Percentiles rank a stretch among this genome's conserved stretches.
Conservation (phyloP, 2,329 filamentous ascomycete species). For the Sclerotinia glacialis region DNA sequence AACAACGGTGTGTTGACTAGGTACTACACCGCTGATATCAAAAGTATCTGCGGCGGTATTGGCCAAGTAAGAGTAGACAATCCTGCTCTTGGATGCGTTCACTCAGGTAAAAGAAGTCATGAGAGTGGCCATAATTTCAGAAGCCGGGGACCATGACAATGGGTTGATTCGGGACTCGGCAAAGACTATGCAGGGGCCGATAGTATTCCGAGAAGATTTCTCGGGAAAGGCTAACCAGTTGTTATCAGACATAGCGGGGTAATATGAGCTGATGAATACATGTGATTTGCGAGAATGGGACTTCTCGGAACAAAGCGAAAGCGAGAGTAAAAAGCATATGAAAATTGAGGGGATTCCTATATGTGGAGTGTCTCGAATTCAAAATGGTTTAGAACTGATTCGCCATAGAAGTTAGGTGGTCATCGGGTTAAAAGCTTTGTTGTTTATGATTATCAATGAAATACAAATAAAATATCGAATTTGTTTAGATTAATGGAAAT, state of each 20-base stretch:
- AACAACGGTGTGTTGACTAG: background rate
- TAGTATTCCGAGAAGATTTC: background rate
- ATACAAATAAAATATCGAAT: background rate
- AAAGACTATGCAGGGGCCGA: background rate
- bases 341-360: slow-evolving; percentile 7
- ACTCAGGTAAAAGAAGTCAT: background rate
- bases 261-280: slow-evolving; percentile 10
- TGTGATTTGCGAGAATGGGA: slow-evolving; percentile 4
- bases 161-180: background rate
- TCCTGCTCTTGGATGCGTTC: background rate
- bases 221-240: slow-evolving; percentile 9
- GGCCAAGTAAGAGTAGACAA: background rate
- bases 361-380: slow-evolving; percentile 1
- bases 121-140: background rate
- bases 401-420: background rate
- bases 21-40: background rate
- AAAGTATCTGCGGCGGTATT: background rate
- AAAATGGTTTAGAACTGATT: background rate
- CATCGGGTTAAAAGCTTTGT: background rate
- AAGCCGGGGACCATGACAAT: background rate
- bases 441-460: slow-evolving; percentile 2
- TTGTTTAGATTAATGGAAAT: background rate
- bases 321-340: background rate
- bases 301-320: background rate
- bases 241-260: slow-evolving; percentile 4